A percentile compares a stretch with the other conserved stretches of the same genome.
These are phyloP conservation scores for Dendrobium huoshanense DNA, from an alignment of 106 monocot genomes.

Conservation along the genomic window DNA sequence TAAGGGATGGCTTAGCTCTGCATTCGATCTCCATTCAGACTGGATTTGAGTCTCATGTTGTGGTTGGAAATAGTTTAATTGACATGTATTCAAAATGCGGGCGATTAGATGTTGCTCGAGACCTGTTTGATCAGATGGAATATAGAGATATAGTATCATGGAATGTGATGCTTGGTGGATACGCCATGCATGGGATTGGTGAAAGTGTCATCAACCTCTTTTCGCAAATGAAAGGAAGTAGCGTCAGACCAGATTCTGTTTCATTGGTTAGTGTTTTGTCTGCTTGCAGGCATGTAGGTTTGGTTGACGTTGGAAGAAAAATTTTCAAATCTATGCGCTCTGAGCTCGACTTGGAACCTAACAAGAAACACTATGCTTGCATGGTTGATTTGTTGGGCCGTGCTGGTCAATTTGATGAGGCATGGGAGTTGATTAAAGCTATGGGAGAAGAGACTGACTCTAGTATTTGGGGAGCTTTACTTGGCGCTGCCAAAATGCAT, in stretches of 20 bases:
- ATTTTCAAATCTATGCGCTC: conserved; percentile 45
- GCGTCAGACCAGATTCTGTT: conserved; percentile 29
- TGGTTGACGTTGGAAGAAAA: conserved; percentile 52
- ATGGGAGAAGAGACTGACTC: conserved; percentile 38
- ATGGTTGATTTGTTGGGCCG: conserved; percentile 63
- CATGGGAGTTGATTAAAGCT: conserved; percentile 30
- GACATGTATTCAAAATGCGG: conserved; percentile 93
- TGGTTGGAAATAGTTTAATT: conserved; percentile 55
- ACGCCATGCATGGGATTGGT: conserved; percentile 55
- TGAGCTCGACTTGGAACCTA: conserved; percentile 24
- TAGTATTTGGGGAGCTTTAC: conserved; percentile 51
- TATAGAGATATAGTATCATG: conserved; percentile 44
- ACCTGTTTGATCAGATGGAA: conserved; percentile 51
- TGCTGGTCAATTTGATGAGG: conserved; percentile 50
- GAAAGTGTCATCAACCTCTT: conserved; percentile 41
- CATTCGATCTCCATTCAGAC: conserved; percentile 44
- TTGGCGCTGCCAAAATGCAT: conserved; percentile 51
- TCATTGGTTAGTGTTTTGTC: conserved; percentile 56
- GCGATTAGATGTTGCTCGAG: conserved; percentile 37
- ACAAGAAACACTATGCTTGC: conserved; percentile 53
- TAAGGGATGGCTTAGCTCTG: conserved; percentile 53
- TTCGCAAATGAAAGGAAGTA: conserved; percentile 29
- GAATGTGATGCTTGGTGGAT: conserved; percentile 64
- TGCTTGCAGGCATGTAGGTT: conserved; percentile 71
- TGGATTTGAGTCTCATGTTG: conserved; percentile 39